Evolutionary conservation across 352 stramenopile genomes (phyloP), one percentile per base, ranked within the genome.

Genomic region (Globisporangium megalacanthum): DNA sequence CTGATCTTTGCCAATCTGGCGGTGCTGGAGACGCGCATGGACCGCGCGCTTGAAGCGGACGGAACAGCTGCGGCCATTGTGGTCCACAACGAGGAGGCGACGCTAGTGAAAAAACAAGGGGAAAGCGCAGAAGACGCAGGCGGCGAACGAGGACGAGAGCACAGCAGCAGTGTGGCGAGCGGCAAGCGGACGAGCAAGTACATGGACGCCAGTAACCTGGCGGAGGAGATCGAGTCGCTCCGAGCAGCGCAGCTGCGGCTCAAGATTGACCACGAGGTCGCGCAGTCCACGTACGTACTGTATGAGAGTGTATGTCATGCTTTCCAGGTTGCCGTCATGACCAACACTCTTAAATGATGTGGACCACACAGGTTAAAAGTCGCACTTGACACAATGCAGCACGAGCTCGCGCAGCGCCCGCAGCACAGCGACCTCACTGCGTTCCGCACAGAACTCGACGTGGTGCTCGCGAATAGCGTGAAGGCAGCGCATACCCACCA

Each of bases 201-300:
- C 45, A 58, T 55, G 1, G 65, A 83, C 44, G 58, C 61, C 0
- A 42, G 60, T 0, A 56, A 63, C 0, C 45, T 88, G 1, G 72
- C 70, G 5, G 68, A 80, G 29, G 69, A 81, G 22, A 73, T 86
- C 7, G 78, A 86, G 49, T 70, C 71, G 37, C 62, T 89, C 10
- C 74, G 75, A 35, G 76, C 79, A 6, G 56, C 68, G 11, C 76
- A 86, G 25, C 60, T 88, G 22, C 72, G 78, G 0, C 64, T 83
- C n/a, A 74, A 85, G 53, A 82, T 88, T 44, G 59, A 81, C 42
- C 75, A 85, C n/a, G 76, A 89, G 25, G 42, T 82, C 31, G 59
- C 65, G 1, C 58, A 73, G 46, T 75, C 75, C 6, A 56, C 51
- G 54, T 65, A 65, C 22, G 66, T 66, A 0, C 37, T 29, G 25